These are phyloP conservation scores for Plantago ovata DNA, from an alignment of 257 asterid genomes.

Conservation along the genomic window DNA sequence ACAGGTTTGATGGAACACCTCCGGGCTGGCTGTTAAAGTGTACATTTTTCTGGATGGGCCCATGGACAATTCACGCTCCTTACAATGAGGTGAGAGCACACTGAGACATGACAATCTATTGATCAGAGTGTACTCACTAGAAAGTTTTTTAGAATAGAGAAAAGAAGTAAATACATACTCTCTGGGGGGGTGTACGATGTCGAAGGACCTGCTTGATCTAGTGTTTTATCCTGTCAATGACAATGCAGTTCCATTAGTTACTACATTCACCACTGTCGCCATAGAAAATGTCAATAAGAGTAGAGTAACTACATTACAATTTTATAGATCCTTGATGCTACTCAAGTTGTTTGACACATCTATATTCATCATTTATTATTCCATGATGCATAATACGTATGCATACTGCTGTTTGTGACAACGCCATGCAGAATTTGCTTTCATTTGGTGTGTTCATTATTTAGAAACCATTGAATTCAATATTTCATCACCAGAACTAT, in stretches of 20 bases:
- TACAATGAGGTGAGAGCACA: constrained; percentile 37
- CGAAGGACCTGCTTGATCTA: constrained; percentile 30
- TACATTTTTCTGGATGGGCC: constrained; percentile 22
- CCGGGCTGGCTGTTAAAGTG: constrained; percentile 32
- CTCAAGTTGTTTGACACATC: no score
- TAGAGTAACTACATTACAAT: neutral
- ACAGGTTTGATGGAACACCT: constrained; percentile 32
- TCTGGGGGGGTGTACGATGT: constrained; percentile 51
- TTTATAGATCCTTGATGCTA: no score
- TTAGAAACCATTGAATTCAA: no score
- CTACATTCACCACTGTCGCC: neutral
- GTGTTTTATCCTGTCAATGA: constrained; percentile 28
- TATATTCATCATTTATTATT: no score
- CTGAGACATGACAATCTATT: constrained; percentile 40
- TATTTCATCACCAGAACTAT: no score
- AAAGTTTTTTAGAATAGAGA: neutral
- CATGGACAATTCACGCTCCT: constrained; percentile 26
- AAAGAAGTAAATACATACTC: constrained; percentile 46
- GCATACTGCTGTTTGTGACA: no score
- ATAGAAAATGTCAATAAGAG: neutral
- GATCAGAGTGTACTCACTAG: constrained; percentile 3
- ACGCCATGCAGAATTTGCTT: no score
- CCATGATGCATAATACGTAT: no score
- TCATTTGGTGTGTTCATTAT: no score
- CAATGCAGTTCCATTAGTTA: neutral